These are phyloP conservation scores for Myxozyma kluyveri DNA, from an alignment of 805 yeast species.

Conservation along the genomic window DNA sequence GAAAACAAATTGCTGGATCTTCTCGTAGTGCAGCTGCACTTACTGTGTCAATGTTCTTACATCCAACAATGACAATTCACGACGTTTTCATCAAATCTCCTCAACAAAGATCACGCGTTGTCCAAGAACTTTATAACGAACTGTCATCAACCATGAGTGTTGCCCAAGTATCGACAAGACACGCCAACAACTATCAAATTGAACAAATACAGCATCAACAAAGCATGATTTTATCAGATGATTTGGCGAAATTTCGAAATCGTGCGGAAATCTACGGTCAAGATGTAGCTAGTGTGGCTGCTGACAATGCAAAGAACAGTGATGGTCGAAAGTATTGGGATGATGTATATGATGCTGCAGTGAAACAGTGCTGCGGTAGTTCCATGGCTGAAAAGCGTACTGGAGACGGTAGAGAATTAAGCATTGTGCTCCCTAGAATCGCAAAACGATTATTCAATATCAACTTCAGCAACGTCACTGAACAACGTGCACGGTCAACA, in stretches of 20 bases:
- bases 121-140: slow-evolving; percentile 23
- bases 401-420: neutral
- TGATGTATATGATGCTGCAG: slow-evolving; percentile 7
- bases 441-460: slow-evolving; percentile 21
- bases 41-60: slow-evolving; percentile 21
- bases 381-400: neutral
- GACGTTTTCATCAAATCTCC: slow-evolving; percentile 22
- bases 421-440: slow-evolving; percentile 12
- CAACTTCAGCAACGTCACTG: slow-evolving; percentile 11
- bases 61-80: slow-evolving; percentile 24
- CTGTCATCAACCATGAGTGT: slow-evolving; percentile 4
- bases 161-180: neutral
- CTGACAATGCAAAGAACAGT: neutral
- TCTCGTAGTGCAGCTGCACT: slow-evolving; percentile 15
- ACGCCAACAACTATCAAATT: neutral
- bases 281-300: neutral
- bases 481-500: slow-evolving; percentile 11
- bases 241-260: slow-evolving; percentile 20
- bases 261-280: slow-evolving; percentile 21
- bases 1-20: slow-evolving; percentile 16
- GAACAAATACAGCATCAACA: slow-evolving; percentile 7
- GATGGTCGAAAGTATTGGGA: slow-evolving; percentile 16
- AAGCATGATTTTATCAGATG: slow-evolving; percentile 16
- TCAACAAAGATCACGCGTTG: slow-evolving; percentile 24
- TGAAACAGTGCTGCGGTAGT: neutral